Evolutionary conservation across 768 basidiomycete species (phyloP).

Genomic region (Pisolithus tinctorius): DNA sequence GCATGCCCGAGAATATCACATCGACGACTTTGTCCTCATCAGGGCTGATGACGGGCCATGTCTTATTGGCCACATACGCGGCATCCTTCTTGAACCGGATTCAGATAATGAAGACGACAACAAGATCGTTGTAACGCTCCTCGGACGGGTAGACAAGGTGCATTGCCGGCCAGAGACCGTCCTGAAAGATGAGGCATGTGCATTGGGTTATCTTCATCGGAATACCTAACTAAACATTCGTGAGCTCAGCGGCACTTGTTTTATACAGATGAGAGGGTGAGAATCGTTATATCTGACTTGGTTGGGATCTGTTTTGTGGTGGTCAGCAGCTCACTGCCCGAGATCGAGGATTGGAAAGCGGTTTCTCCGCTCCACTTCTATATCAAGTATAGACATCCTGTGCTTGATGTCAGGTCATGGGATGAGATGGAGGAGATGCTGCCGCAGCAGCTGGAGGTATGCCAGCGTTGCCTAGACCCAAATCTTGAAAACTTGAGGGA

Average conservation of each 20-base stretch:
- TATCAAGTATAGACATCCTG: conserved; percentile 43
- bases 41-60: conserved; percentile 42
- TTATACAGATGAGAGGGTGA: conserved; percentile 42
- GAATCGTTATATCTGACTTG: conserved; percentile 31
- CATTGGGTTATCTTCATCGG: not conserved
- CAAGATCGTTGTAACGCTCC: conserved; percentile 31
- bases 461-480: conserved; percentile 34
- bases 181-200: conserved; percentile 52
- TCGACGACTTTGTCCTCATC: conserved; percentile 55
- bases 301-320: conserved; percentile 45
- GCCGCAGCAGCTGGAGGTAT: conserved; percentile 36
- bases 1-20: conserved; percentile 47
- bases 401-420: conserved; percentile 35
- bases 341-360: conserved; percentile 41
- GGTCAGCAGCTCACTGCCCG: conserved; percentile 25
- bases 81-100: conserved; percentile 22
- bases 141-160: conserved; percentile 44
- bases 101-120: conserved; percentile 9
- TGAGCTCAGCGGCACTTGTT: conserved; percentile 47
- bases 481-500: conserved; percentile 26
- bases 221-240: not conserved
- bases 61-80: conserved; percentile 46
- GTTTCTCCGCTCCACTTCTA: conserved; percentile 56
- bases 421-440: conserved; percentile 23
- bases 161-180: conserved; percentile 31